Conservation (phyloP, 768 basidiomycete species). For the Hygrophorus russula region DNA sequence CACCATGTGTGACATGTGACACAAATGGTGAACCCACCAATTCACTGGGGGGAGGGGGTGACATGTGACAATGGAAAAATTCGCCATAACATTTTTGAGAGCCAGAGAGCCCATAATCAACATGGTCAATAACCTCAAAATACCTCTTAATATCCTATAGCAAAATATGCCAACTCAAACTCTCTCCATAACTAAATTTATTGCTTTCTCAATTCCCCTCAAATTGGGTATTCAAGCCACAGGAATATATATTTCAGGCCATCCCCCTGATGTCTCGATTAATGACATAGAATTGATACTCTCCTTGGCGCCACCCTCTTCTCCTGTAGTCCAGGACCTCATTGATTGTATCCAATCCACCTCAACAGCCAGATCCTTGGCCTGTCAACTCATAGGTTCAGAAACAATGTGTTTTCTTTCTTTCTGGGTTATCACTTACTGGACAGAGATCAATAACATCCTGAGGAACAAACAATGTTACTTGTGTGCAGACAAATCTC, state of each 20-base stretch:
- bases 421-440: constrained; percentile 1
- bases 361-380: background rate
- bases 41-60: too few species aligned
- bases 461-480: background rate
- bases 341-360: background rate
- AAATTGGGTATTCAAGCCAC: background rate
- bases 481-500: background rate
- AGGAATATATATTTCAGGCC: background rate
- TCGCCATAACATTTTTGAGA: background rate
- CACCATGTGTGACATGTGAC: constrained; percentile 11
- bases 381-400: background rate
- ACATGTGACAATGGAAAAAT: background rate
- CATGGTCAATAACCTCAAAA: background rate
- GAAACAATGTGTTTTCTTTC: background rate
- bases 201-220: constrained; percentile 2
- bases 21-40: too few species aligned
- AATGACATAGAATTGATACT: background rate
- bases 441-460: background rate
- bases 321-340: background rate
- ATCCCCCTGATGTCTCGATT: background rate
- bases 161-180: background rate
- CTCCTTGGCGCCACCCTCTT: background rate
- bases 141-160: background rate
- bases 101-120: background rate
- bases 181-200: constrained; percentile 6